These are phyloP conservation scores for Trichoderma asperelloides DNA, from an alignment of 495 filamentous ascomycete genomes.

Conservation along the genomic window DNA sequence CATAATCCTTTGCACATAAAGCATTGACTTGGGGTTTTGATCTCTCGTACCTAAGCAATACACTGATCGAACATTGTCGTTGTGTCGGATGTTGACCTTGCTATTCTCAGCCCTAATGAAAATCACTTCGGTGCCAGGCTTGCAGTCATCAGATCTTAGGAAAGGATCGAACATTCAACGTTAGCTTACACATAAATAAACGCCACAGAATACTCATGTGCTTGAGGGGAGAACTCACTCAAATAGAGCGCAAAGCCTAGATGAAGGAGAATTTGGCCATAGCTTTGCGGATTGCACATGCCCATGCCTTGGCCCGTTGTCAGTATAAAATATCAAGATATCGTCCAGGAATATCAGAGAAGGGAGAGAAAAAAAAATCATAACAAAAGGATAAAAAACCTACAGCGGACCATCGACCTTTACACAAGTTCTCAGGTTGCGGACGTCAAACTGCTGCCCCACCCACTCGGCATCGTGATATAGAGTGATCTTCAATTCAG, in stretches of 20 bases:
- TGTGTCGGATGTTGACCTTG: not conserved
- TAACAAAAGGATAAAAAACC: too few relatives aligned
- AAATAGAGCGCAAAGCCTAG: not conserved
- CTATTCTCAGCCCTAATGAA: not conserved
- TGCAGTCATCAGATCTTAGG: not conserved
- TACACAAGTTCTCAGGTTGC: not conserved
- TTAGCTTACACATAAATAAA: not conserved
- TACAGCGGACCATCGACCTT: not conserved
- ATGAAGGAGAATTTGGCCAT: not conserved
- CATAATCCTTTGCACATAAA: not conserved
- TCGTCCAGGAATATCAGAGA: not conserved
- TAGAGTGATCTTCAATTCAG: not conserved
- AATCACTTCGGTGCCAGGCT: not conserved
- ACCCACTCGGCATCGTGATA: not conserved
- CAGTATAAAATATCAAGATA: not conserved
- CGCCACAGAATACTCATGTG: not conserved
- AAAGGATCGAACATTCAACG: not conserved
- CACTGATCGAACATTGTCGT: not conserved
- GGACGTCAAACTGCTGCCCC: not conserved
- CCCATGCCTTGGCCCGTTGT: not conserved
- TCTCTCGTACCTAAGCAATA: not conserved
- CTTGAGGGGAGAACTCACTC: not conserved
- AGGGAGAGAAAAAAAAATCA: too few relatives aligned
- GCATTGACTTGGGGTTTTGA: not conserved
- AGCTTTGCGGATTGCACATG: not conserved